phyloP scores from a whole-genome alignment of 352 stramenopile genomes.

The Phytophthora macrochlamydospora region DNA sequence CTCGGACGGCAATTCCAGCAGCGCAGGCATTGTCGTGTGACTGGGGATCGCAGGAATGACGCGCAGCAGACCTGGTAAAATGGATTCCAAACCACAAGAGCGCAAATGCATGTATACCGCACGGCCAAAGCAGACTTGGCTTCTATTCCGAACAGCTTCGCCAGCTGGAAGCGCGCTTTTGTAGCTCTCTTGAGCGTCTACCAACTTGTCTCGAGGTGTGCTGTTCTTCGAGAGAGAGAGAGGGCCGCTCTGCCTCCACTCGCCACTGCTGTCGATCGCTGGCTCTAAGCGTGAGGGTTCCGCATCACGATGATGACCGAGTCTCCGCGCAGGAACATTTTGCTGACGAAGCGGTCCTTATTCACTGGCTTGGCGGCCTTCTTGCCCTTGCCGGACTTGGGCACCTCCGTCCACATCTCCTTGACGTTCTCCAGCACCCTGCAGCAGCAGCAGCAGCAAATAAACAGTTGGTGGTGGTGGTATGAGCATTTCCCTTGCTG shows the following conservation, averaged over 20 bases:
- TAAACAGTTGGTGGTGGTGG: too few species aligned
- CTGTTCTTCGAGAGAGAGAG: too few species aligned
- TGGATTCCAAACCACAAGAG: neutral
- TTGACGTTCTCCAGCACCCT: slow-evolving; percentile 99
- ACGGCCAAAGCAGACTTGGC: neutral
- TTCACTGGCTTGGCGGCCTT: slow-evolving; percentile 97
- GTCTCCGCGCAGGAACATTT: slow-evolving; percentile 99
- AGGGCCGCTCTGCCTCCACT: slow-evolving; percentile 21
- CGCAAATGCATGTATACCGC: neutral
- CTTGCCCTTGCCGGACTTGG: slow-evolving; percentile 97
- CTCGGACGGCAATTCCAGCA: slow-evolving; percentile 39
- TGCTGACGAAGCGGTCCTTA: slow-evolving; percentile 98
- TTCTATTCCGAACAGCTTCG: slow-evolving; percentile 5
- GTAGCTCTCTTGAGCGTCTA: neutral
- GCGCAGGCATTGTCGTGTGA: slow-evolving; percentile 8
- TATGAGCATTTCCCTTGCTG: neutral
- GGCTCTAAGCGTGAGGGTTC: slow-evolving; percentile 92
- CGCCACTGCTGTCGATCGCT: neutral
- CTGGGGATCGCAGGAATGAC: neutral
- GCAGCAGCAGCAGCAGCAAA: neutral
- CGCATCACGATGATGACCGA: slow-evolving; percentile 99
- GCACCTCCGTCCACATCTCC: slow-evolving; percentile 99
- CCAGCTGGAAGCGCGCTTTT: neutral
- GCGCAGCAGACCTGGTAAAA: neutral
- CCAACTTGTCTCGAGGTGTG: too few species aligned